Percentiles rank a stretch among this genome's conserved stretches.
These are phyloP conservation scores for Cytospora mali DNA, from an alignment of 2,329 filamentous ascomycete species.

Conservation along the genomic window DNA sequence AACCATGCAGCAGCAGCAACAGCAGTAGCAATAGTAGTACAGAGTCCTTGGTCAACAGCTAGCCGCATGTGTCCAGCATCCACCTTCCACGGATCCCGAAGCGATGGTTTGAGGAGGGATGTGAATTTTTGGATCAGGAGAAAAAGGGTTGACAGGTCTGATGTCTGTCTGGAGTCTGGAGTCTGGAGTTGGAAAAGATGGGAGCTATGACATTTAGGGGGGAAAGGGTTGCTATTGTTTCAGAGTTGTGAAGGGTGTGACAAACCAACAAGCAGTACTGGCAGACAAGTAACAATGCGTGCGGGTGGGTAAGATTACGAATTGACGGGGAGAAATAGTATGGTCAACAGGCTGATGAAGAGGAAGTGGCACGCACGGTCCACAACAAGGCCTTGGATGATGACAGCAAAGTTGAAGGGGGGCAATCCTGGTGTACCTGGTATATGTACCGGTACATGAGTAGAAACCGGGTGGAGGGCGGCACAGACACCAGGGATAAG, in stretches of 20 bases:
- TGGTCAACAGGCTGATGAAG: neutral
- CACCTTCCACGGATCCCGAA: constrained; percentile 6
- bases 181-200: constrained; percentile 8
- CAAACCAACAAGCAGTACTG: constrained; percentile 10
- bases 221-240: constrained; percentile 25
- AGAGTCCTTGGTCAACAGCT: no score
- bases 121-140: constrained; percentile 25
- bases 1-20: neutral
- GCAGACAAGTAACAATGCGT: neutral
- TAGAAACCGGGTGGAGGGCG: constrained; percentile 6
- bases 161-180: constrained; percentile 10
- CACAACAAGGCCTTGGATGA: neutral
- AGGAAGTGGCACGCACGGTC: neutral
- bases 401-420: no score
- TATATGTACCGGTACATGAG: constrained; percentile 20
- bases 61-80: no score
- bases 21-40: no score
- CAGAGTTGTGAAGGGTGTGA: constrained; percentile 24
- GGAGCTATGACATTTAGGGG: constrained; percentile 25
- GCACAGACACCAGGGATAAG: constrained; percentile 19
- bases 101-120: constrained; percentile 18
- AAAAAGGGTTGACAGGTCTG: constrained; percentile 16
- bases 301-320: neutral
- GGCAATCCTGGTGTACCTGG: neutral
- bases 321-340: neutral